Base-by-base conservation (phyloP, 495 filamentous ascomycete genomes). In the Trichoderma reesei region DNA sequence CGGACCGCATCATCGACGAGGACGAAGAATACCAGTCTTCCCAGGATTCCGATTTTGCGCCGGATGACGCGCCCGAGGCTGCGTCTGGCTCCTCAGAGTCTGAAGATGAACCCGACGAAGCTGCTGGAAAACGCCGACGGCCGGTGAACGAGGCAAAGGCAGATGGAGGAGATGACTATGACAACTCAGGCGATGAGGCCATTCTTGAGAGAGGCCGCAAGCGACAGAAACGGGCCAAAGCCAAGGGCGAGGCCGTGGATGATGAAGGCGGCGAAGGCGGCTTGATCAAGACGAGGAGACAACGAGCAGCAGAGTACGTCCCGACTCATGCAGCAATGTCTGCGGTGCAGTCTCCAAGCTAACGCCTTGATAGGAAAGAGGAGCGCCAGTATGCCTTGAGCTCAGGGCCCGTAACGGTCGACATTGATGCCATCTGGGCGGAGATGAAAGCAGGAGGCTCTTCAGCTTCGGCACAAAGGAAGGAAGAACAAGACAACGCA, bases 401-500 rank as follows among this genome's bases (percentile, higher is more conserved):
- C 62, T 84, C 80, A 48, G 86, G 86, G 5, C 88, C 85, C 3
- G 87, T 88, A 9, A 96, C 92, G 11, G 77, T 94, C 59, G 90
- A 98, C 71, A 89, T 98, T n/a, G 88, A 98, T 65, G 85, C 85
- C 11, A 69, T 98, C 16, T 98, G 94, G 94, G 83, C 81, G 37
- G 81, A 85, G 68, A 90, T 98, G 90, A 87, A 83, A 31, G 75
- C 82, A 62, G 72, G 66, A 36, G 48, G 48, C 48, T 33, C 20
- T 1, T 56, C 48, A 34, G 48, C 48, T 13, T 8, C 20, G 5
- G n/a, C 65, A 39, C 68, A 44, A 62, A 39, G 46, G 39, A 64
- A 70, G 60, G 69, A 64, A 63, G 70, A 65, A 42, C 11, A 48
- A 48, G 67, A 71, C 63, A 41, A 64, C 62, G 61, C 70, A 46